Conservation (phyloP, 768 basidiomycete genomes). For the Austroboletus eburneus region DNA sequence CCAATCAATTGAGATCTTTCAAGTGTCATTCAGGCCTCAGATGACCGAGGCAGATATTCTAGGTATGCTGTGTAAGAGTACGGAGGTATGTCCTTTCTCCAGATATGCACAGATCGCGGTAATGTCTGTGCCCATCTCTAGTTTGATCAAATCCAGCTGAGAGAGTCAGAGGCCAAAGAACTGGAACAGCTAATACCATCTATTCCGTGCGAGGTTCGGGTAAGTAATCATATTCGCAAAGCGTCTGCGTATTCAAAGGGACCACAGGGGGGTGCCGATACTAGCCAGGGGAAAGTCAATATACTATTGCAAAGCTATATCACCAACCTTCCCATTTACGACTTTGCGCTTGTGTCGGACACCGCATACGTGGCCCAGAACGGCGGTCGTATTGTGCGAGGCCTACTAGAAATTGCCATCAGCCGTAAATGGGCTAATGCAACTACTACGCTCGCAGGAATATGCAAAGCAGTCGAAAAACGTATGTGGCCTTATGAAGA, state of each 20-base stretch:
- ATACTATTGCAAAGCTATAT: slow-evolving; percentile 91
- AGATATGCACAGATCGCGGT: not conserved
- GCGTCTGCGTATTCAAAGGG: not conserved
- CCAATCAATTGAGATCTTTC: slow-evolving; percentile 84
- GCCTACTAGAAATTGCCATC: slow-evolving; percentile 90
- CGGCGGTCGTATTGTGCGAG: slow-evolving; percentile 90
- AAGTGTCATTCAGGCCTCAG: slow-evolving; percentile 62
- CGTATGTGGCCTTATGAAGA: slow-evolving; percentile 95
- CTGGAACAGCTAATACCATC: slow-evolving; percentile 63
- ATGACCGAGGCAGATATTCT: slow-evolving; percentile 96
- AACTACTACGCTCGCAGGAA: slow-evolving; percentile 72
- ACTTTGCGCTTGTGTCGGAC: slow-evolving; percentile 96
- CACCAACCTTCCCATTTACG: slow-evolving; percentile 74
- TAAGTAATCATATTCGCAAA: slow-evolving; percentile 28
- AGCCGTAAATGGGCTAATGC: slow-evolving; percentile 89
- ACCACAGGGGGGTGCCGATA: slow-evolving; percentile 58
- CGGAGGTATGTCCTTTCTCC: slow-evolving; percentile 57
- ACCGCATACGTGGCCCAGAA: slow-evolving; percentile 94
- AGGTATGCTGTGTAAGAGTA: slow-evolving; percentile 80
- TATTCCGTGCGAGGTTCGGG: slow-evolving; percentile 80
- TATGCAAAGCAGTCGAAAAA: slow-evolving; percentile 92
- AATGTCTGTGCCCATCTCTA: slow-evolving; percentile 26
- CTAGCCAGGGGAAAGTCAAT: slow-evolving; percentile 84
- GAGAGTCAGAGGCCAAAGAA: slow-evolving; percentile 86
- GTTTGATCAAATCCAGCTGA: slow-evolving; percentile 94